phyloP scores from a whole-genome alignment of 2,329 filamentous ascomycete species.

The Bertia moriformis region DNA sequence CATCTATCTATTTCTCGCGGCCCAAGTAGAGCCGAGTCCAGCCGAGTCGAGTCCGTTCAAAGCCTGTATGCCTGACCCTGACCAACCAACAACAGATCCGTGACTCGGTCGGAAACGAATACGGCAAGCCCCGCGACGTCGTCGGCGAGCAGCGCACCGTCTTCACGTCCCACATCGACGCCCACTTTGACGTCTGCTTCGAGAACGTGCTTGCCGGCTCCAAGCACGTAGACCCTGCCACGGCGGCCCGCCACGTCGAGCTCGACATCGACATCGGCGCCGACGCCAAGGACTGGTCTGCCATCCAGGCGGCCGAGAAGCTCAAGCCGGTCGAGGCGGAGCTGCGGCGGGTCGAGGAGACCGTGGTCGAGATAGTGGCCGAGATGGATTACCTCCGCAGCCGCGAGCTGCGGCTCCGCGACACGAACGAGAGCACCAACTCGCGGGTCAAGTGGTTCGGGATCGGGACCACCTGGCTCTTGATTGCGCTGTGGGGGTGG shows the following conservation, averaged over 20 bases:
- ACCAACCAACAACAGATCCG: slow-evolving; percentile 50
- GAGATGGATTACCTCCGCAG: slow-evolving; percentile 92
- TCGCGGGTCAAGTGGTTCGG: slow-evolving; percentile 98
- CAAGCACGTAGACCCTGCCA: slow-evolving; percentile 4
- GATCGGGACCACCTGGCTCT: slow-evolving; percentile 78
- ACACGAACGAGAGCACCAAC: slow-evolving; percentile 99
- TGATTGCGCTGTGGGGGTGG: slow-evolving; percentile 82
- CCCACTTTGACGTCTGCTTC: slow-evolving; percentile 92
- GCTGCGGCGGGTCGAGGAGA: slow-evolving; percentile 80
- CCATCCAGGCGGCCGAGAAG: slow-evolving; percentile 92
- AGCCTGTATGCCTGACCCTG: not conserved
- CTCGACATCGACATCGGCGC: slow-evolving; percentile 93
- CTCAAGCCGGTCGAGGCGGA: slow-evolving; percentile 94
- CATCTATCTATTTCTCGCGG: slow-evolving; percentile 26
- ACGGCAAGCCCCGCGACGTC: slow-evolving; percentile 79
- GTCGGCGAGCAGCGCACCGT: slow-evolving; percentile 83
- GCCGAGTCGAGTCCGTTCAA: slow-evolving; percentile 2
- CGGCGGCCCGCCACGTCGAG: slow-evolving; percentile 58
- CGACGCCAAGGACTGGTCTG: slow-evolving; percentile 95
- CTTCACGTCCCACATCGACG: slow-evolving; percentile 84
- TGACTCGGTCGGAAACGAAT: slow-evolving; percentile 90
- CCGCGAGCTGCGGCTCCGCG: slow-evolving; percentile 86
- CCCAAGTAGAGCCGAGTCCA: not conserved
- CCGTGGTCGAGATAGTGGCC: slow-evolving; percentile 70
- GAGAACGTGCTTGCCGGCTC: slow-evolving; percentile 60